phyloP scores from a whole-genome alignment of 2,329 filamentous ascomycete genomes.

The Venturia pyrina region DNA sequence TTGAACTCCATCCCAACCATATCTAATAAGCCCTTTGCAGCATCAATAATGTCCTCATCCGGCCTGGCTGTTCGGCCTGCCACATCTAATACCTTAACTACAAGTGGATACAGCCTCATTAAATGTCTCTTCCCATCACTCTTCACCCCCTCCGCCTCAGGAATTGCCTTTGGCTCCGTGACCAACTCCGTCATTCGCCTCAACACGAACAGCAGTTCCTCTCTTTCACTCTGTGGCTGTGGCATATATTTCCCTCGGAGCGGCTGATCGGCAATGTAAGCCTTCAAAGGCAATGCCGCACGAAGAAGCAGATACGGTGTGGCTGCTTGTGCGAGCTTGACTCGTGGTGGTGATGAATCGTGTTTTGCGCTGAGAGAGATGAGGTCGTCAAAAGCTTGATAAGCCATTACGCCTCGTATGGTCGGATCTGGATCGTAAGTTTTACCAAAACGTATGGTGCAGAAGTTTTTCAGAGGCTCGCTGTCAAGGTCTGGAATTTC shows the following conservation, averaged over 20 bases:
- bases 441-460: slow-evolving; percentile 56
- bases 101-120: slow-evolving; percentile 67
- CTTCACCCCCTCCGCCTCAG: slow-evolving; percentile 29
- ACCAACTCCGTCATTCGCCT: slow-evolving; percentile 54
- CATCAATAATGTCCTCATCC: slow-evolving; percentile 5
- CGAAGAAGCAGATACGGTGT: slow-evolving; percentile 77
- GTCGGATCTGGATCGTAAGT: slow-evolving; percentile 60
- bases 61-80: slow-evolving; percentile 3
- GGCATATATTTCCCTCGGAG: slow-evolving; percentile 73
- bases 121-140: slow-evolving; percentile 59
- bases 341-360: slow-evolving; percentile 33
- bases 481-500: slow-evolving; percentile 43
- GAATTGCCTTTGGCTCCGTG: slow-evolving; percentile 62
- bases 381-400: slow-evolving; percentile 71
- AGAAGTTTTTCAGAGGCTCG: slow-evolving; percentile 52
- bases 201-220: slow-evolving; percentile 67
- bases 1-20: slow-evolving; percentile 7
- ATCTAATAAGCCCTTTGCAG: background rate
- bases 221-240: slow-evolving; percentile 69
- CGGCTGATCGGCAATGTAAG: slow-evolving; percentile 85
- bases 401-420: slow-evolving; percentile 61
- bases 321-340: slow-evolving; percentile 61
- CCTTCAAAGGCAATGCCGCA: slow-evolving; percentile 67
- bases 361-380: slow-evolving; percentile 41
- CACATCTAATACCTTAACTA: slow-evolving; percentile 25